Evolutionary conservation across 306 rosid genomes (phyloP), one percentile per base, ranked within the genome.

Genomic region (Casuarina equisetifolia): DNA sequence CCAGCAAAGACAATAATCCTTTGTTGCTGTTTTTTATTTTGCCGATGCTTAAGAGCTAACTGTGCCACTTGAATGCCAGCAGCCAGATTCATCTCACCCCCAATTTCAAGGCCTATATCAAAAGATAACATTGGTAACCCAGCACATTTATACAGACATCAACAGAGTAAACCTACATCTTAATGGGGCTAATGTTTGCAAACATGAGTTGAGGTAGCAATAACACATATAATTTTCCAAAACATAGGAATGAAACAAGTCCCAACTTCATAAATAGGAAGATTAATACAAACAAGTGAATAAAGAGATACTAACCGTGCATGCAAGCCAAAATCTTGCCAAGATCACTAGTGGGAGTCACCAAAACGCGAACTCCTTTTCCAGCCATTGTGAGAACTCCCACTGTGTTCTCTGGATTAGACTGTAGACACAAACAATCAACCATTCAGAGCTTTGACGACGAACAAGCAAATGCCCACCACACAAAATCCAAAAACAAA

Each of bases 11-110:
- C 91, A 58, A 95, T 90, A 80, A 95, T 95, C 78, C 99, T 87
- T 79, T 95, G 99, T 69, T 95, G 99, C 87, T 95, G 99, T 68
- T 95, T 92, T 85, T 95, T 95, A 84, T 92, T 95, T 83, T 95
- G 99, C 44, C 99, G 90, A 87, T 95, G 98, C 86, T 95, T 95
- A 68, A 95, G 94, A 55, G 99, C 99, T 85, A 95, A 84, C 76
- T 95, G 98, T 70, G 99, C 98, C 83, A 95, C 97, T 86, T 92
- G 99, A 84, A 95, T 92, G 19, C 93, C 96, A 78, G 97, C 91
- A 52, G 98, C 98, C 80, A 95, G 86, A 86, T 92, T 90, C 97
- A 90, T 91, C 87, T 90, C 98, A 74, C 99, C 97, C 25, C 99
- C 98, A 48, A 90, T 85, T 84, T 91, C 99, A 81, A 91, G 85